These are phyloP conservation scores for Dictyostelium purpureum DNA, from an alignment of 78 protist species.

Conservation along the genomic window DNA sequence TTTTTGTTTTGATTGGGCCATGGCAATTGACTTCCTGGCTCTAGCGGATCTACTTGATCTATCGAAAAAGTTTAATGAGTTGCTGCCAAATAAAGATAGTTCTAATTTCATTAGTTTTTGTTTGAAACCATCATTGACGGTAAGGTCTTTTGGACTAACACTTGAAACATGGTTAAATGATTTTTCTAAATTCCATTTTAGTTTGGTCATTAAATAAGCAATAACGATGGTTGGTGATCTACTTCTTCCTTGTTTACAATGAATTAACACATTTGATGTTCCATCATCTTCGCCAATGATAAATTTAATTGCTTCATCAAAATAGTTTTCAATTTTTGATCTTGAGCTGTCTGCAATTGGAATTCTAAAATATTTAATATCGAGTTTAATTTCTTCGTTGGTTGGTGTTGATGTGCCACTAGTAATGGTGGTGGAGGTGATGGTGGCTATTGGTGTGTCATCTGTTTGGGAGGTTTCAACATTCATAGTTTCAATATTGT, in stretches of 20 bases:
- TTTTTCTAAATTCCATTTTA: slow-evolving; percentile 30
- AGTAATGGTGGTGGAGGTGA: too few relatives aligned
- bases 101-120: slow-evolving; percentile 42
- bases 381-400: background rate
- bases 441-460: too few relatives aligned
- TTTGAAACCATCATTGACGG: slow-evolving; percentile 64
- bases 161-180: slow-evolving; percentile 4
- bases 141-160: background rate
- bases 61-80: slow-evolving; percentile 36
- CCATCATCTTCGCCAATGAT: background rate
- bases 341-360: slow-evolving; percentile 54
- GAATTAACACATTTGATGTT: slow-evolving; percentile 29
- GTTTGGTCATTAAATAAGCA: slow-evolving; percentile 43
- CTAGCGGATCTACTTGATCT: background rate
- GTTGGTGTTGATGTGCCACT: too few relatives aligned
- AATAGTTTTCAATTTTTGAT: slow-evolving; percentile 55
- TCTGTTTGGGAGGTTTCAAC: too few relatives aligned
- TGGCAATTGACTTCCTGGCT: background rate
- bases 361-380: slow-evolving; percentile 45
- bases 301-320: slow-evolving; percentile 27
- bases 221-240: slow-evolving; percentile 77
- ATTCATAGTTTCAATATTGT: too few relatives aligned
- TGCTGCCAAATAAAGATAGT: background rate
- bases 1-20: background rate
- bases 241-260: slow-evolving; percentile 75